Conservation (phyloP, 1,139 yeast species). For the Scheffersomyces segobiensis region DNA sequence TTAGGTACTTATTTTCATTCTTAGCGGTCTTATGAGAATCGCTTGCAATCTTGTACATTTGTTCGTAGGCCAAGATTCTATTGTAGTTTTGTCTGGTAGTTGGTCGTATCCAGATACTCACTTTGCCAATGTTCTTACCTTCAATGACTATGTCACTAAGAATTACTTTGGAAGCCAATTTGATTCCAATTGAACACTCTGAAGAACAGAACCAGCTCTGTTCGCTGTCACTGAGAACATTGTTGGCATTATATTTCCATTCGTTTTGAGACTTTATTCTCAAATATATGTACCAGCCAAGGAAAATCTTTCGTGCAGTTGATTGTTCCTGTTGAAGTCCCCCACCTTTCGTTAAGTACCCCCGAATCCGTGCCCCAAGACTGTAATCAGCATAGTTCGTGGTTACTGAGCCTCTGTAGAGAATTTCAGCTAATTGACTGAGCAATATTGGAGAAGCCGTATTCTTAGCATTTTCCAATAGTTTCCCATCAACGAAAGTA, state of each 20-base stretch:
- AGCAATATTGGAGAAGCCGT: background rate
- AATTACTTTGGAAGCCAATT: slow-evolving; percentile 34
- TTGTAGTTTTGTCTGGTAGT: background rate
- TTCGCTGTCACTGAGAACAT: slow-evolving; percentile 37
- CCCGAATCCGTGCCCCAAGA: slow-evolving; percentile 42
- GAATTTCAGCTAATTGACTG: slow-evolving; percentile 26
- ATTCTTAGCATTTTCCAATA: background rate
- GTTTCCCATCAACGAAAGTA: background rate
- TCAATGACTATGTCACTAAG: slow-evolving; percentile 38
- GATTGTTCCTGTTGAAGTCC: background rate
- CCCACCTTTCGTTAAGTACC: slow-evolving; percentile 33
- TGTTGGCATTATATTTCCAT: slow-evolving; percentile 43
- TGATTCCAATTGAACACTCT: slow-evolving; percentile 36
- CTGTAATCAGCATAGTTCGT: slow-evolving; percentile 45
- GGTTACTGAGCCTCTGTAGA: slow-evolving; percentile 37
- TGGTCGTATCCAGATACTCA: background rate
- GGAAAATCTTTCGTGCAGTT: slow-evolving; percentile 25
- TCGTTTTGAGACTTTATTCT: slow-evolving; percentile 23
- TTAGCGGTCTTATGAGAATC: background rate
- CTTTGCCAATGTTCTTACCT: slow-evolving; percentile 7
- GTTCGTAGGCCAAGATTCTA: background rate
- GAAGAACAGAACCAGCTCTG: slow-evolving; percentile 36
- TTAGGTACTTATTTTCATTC: slow-evolving; percentile 24
- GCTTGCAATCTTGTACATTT: background rate
- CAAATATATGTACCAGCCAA: slow-evolving; percentile 46